Percentiles rank a stretch among this genome's conserved stretches.
Conservation (phyloP, 371 early-diverging fungal genomes). For the Mortierella sp. region DNA sequence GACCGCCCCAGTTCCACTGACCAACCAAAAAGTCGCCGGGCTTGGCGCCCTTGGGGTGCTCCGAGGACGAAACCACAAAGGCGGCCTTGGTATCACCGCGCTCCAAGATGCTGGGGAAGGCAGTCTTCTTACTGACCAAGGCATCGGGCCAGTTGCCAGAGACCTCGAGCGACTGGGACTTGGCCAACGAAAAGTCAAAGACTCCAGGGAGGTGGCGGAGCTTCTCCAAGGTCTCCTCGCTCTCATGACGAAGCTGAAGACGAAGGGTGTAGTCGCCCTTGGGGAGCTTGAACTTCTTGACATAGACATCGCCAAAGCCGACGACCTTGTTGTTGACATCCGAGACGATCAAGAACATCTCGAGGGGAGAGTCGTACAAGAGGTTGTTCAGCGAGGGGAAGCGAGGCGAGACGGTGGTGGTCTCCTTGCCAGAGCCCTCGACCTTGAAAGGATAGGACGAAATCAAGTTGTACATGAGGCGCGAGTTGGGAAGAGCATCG, state of each 20-base stretch:
- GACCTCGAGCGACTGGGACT: constrained; percentile 69
- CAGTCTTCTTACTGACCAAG: constrained; percentile 54
- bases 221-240: constrained; percentile 78
- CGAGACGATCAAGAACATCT: constrained; percentile 67
- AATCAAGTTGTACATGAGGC: constrained; percentile 77
- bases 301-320: constrained; percentile 80
- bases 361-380: constrained; percentile 73
- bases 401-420: constrained; percentile 67
- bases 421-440: constrained; percentile 60
- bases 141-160: constrained; percentile 70
- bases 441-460: constrained; percentile 82
- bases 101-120: constrained; percentile 58
- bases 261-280: constrained; percentile 91
- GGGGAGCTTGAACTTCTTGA: constrained; percentile 76
- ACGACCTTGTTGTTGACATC: constrained; percentile 76
- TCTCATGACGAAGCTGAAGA: constrained; percentile 81
- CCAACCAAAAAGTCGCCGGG: constrained; percentile 88
- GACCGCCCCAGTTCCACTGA: constrained; percentile 66
- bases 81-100: constrained; percentile 64
- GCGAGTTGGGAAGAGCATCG: constrained; percentile 79
- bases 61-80: constrained; percentile 61
- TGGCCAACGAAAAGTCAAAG: constrained; percentile 74
- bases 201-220: constrained; percentile 73
- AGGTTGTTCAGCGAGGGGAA: constrained; percentile 77
- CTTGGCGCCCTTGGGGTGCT: constrained; percentile 80